Evolutionary conservation across 2,329 filamentous ascomycete genomes (phyloP).

Genomic region (Claviceps arundinis): DNA sequence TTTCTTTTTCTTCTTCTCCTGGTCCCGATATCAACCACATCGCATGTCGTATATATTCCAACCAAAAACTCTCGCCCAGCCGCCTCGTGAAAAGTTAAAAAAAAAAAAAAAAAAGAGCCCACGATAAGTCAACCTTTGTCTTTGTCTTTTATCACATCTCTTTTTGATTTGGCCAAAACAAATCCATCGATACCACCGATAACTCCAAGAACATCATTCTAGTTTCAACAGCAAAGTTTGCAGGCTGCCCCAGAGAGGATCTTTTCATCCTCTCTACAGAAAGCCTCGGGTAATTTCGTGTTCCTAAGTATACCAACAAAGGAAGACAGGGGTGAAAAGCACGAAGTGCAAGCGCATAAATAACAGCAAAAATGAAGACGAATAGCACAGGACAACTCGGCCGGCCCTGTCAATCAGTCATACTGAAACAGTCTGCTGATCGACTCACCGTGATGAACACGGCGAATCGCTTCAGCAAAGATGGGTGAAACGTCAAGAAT

Average conservation of each 20-base stretch:
- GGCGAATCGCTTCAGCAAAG: slow-evolving; percentile 88
- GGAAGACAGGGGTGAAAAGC: neutral
- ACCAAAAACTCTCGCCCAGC: too few relatives aligned
- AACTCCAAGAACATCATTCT: neutral
- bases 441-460: slow-evolving; percentile 94
- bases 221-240: neutral
- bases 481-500: slow-evolving; percentile 80
- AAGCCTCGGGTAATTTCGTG: neutral
- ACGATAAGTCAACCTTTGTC: neutral
- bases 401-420: slow-evolving; percentile 7
- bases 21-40: neutral
- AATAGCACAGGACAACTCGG: neutral
- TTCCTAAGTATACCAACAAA: neutral
- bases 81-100: neutral
- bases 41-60: neutral
- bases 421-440: slow-evolving; percentile 77
- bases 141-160: neutral
- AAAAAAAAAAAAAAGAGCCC: neutral
- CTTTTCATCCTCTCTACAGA: neutral
- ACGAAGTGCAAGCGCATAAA: neutral
- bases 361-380: neutral
- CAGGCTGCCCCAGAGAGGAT: neutral
- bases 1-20: neutral
- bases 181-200: neutral
- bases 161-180: too few relatives aligned